Evolutionary conservation across 1,139 yeast species (phyloP).

Genomic region (Pichia sp.): DNA sequence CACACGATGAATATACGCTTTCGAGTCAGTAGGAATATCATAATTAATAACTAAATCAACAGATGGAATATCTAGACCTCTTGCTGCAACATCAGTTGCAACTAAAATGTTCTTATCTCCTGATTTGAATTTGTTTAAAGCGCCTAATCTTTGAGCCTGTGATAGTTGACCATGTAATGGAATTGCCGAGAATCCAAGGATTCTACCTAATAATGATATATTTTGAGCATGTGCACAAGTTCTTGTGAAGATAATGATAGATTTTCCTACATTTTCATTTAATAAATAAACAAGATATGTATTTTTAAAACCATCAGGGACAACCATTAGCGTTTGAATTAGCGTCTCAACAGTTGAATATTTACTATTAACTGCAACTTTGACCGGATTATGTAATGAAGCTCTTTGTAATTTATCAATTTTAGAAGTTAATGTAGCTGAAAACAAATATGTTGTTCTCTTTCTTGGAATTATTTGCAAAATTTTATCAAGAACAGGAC

Average conservation of each 20-base stretch:
- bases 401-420: conserved; percentile 94
- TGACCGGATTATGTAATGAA: conserved; percentile 79
- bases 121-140: conserved; percentile 84
- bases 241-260: conserved; percentile 83
- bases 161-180: conserved; percentile 93
- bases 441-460: conserved; percentile 80
- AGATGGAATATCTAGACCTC: conserved; percentile 93
- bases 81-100: conserved; percentile 97
- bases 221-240: conserved; percentile 95
- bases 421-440: conserved; percentile 95
- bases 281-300: conserved; percentile 76
- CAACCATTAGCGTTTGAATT: conserved; percentile 82
- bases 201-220: conserved; percentile 72
- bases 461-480: conserved; percentile 78
- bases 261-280: conserved; percentile 80
- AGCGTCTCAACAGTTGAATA: conserved; percentile 91
- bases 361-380: conserved; percentile 82
- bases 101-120: conserved; percentile 78
- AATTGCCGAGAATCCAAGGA: conserved; percentile 80
- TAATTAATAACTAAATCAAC: conserved; percentile 91
- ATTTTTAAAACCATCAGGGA: conserved; percentile 88
- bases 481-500: conserved; percentile 86
- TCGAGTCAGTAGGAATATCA: conserved; percentile 97
- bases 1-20: conserved; percentile 93
- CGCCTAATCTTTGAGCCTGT: conserved; percentile 88